Base-by-base conservation (phyloP, 2,329 filamentous ascomycete genomes). In the Penicillium sp. region DNA sequence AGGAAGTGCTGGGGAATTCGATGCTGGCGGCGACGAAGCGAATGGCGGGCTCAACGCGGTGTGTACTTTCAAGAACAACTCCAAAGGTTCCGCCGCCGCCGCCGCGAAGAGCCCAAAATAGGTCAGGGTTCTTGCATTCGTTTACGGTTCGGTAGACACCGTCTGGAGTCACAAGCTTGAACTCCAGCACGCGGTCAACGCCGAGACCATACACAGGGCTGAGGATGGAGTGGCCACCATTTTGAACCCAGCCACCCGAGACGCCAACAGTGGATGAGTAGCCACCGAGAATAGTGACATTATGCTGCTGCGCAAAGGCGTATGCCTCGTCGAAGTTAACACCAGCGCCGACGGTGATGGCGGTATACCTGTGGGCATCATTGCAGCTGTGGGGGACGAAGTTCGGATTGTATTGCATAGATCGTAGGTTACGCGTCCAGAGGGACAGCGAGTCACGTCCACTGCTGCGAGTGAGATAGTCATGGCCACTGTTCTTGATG, bases 401-500 rank as follows among this genome's bases (percentile, higher is more conserved):
- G 40, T 2, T 10, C 10, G 18, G 40, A 13, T 41, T 41, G 18
- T 41, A 41, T 9, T 41, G 40, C 40, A 72, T 60, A 18, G 58
- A 54, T 51, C 64, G 64, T 24, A 75, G 50, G 3, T 66, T 66
- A 46, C 69, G 71, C 3, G 68, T 67, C 71, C 72, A 73, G 9
- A 75, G 65, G 11, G 66, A 58, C 2, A 76, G 59, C 0, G 69
- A 63, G 4, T 66, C 68, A 16, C 69, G 68, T 4, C 64, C 66
- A 59, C 69, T 74, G 40, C 66, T 73, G 33, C 73, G 69, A 7
- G 67, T 69, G 59, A 73, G 66, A 52, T 69, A 75, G 43, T 75
- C 73, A 54, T 76, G 72, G 3, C 73, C 73, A 41, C 64, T 72
- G 46, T 75, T 75, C 59, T 75, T 73, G 53, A 76, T 68, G 11